These are phyloP conservation scores for Vitis vinifera DNA, from an alignment of 164 flowering plant genomes.

Conservation along the genomic window DNA sequence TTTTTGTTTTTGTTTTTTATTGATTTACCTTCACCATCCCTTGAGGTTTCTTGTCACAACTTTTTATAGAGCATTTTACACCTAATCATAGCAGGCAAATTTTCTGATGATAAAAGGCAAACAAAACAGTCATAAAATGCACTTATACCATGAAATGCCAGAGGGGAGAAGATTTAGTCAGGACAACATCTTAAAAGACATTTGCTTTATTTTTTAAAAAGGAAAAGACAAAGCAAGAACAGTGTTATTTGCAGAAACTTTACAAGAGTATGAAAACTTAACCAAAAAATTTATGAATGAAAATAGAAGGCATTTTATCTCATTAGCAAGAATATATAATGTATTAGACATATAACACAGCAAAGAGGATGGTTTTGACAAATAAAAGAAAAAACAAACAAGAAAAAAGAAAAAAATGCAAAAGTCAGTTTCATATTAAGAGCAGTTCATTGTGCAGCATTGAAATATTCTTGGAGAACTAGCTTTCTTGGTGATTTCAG, in stretches of 20 bases:
- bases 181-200: not conserved
- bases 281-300: too few relatives aligned
- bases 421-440: not conserved
- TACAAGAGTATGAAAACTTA: too few relatives aligned
- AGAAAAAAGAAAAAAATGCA: not conserved
- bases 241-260: not conserved
- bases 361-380: not conserved
- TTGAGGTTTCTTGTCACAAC: too few relatives aligned
- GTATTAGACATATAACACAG: not conserved
- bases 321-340: not conserved
- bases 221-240: not conserved
- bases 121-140: too few relatives aligned
- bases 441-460: not conserved
- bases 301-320: not conserved
- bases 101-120: too few relatives aligned
- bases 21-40: too few relatives aligned
- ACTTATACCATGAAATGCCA: too few relatives aligned
- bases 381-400: too few relatives aligned
- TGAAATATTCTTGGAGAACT: not conserved
- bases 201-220: not conserved
- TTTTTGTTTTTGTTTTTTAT: too few relatives aligned
- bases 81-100: too few relatives aligned
- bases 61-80: too few relatives aligned
- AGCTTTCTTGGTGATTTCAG: not conserved
- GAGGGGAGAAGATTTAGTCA: too few relatives aligned